A percentile compares a stretch with the other conserved stretches of the same genome.
Evolutionary conservation across 345 rosid genomes (phyloP).

Genomic region (Populus alba): DNA sequence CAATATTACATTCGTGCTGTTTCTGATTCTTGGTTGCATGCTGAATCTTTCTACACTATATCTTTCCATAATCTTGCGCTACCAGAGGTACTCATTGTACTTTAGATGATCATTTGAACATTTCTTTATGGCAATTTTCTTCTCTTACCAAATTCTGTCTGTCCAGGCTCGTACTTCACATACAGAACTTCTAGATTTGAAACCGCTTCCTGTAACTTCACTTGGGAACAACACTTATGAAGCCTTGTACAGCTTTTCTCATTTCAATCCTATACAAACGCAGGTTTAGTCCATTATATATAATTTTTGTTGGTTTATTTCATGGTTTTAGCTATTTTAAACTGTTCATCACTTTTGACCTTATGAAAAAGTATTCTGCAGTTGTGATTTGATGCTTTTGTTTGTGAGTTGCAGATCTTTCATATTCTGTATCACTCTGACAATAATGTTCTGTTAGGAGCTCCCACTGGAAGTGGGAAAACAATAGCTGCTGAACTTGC

Average conservation of each 20-base stretch:
- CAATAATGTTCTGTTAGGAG: slow-evolving; percentile 88
- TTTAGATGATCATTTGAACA: background rate
- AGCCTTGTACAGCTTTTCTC: slow-evolving; percentile 82
- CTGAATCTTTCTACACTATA: slow-evolving; percentile 88
- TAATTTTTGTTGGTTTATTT: slow-evolving; percentile 20
- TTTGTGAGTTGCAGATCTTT: slow-evolving; percentile 60
- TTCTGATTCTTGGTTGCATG: slow-evolving; percentile 96
- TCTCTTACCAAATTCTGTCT: slow-evolving; percentile 24
- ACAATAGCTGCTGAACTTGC: slow-evolving; percentile 99
- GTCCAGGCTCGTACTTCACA: slow-evolving; percentile 74
- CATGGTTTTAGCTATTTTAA: slow-evolving; percentile 5
- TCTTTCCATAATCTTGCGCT: slow-evolving; percentile 82
- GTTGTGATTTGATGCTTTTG: slow-evolving; percentile 15
- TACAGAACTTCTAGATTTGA: slow-evolving; percentile 91
- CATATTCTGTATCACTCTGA: slow-evolving; percentile 90
- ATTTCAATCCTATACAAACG: slow-evolving; percentile 97
- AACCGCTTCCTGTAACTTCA: slow-evolving; percentile 91
- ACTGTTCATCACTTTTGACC: background rate
- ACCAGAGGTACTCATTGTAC: slow-evolving; percentile 62
- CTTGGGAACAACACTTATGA: slow-evolving; percentile 66
- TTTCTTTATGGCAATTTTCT: background rate
- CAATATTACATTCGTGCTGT: slow-evolving; percentile 94
- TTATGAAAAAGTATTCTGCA: too few species aligned
- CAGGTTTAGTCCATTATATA: slow-evolving; percentile 54
- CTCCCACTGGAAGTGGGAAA: slow-evolving; percentile 99